Base-by-base conservation (phyloP, 768 basidiomycete genomes). In the Dentipellis fragilis region DNA sequence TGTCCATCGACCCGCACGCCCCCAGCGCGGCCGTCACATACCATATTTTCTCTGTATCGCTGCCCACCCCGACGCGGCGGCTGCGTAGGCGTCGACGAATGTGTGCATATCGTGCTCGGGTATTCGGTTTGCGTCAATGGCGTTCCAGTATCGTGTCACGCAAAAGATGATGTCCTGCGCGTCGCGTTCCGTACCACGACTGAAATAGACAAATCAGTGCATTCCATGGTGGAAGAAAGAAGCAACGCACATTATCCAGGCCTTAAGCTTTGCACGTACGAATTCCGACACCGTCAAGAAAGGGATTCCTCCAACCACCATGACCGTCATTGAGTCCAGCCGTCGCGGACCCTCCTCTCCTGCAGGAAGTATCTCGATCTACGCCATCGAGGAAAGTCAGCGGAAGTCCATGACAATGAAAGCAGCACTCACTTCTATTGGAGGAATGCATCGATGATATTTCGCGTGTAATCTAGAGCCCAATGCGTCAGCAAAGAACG, bases 281-380 rank as follows among this genome's bases (percentile, higher is more conserved):
- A 92, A 92, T 68, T 93, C 89, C 40, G 89, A 89, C 57, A 87
- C 73, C n/a, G 84, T 83, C 62, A 93, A 71, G 73, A 92, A 92
- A 10, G 89, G 90, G 5, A 92, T 72, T 19, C 80, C 79, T 55
- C 83, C 81, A 19, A 92, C 66, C 56, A 70, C 76, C 77, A 84
- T 85, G 55, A 84, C 80, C 3, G 84, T 89, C 35, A 78, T 72
- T 52, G 71, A 65, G 69, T 90, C 84, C 47, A 91, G 75, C 61
- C 78, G 78, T 50, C 87, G 84, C 48, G 89, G 89, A 2, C 89
- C 89, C 51, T 81, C 79, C 70, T 90, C 89, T 29, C 89, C 89
- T 54, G 87, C 87, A 16, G 85, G 83, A 45, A 91, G 66, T 56
- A 91, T 87, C 70, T 91, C 89, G 67, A 92, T 87, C 89, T 89